Base-by-base conservation (phyloP, 441 rosid genomes). In the Erodium texanum region DNA sequence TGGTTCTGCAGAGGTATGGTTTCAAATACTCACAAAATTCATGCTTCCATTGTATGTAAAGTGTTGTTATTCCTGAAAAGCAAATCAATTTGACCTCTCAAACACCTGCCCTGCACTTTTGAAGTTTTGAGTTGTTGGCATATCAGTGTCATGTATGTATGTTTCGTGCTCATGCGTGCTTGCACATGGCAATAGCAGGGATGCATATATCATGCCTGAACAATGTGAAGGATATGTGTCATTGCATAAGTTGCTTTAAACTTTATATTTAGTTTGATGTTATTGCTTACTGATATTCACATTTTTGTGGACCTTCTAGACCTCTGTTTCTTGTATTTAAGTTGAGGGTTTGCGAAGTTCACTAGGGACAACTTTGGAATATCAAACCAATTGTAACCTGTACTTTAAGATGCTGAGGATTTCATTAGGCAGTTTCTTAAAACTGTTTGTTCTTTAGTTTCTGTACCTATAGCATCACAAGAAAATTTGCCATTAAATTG, bases 1-100 rank as follows among this genome's bases (percentile, higher is more conserved):
- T 74, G 86, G 82, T 75, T 90, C 95, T 24, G 83, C 77, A 54
- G 89, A 85, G 94, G 96, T 87, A 81, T 52, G 73, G 9, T 66
- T 27, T 54, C 67, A 16, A 68, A 66, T 68, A 16, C 24, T 18
- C 11, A 24, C 15, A 10, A 22, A 16, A 3, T 45, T 10, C 11
- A 5, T 67, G 14, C 18, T 38, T 41, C 8, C 48, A 63, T 15
- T 64, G 29, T 32, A 24, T 29, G 34, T 38, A 9, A 48, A 48
- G n/a, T 48, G 18, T 48, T 48, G 18, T 48, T 48, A 38, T 38
- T 11, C 9, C 12, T 48, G 54, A 48, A 48, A 6, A 15, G 6
- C 18, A 48, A 48, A 54, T 54, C 11, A 16, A 18, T 54, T 8
- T 19, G 23, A 54, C 9, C 54, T 48, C 18, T 48, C 54, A 48